Evolutionary conservation across 2,329 filamentous ascomycete genomes (phyloP).

Genomic region (Talaromyces piceae): DNA sequence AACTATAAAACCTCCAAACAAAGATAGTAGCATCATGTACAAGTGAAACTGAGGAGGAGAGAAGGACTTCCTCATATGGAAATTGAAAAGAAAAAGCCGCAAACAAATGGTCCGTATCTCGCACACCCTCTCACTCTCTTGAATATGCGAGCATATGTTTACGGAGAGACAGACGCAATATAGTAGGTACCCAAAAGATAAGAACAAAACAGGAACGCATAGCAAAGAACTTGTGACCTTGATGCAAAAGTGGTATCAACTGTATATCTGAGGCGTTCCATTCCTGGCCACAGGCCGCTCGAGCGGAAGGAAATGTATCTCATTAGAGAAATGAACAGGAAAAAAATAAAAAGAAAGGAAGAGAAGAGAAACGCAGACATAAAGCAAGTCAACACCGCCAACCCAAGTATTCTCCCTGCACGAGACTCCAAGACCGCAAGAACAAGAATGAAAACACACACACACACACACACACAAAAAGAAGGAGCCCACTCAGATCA

Average conservation of each 20-base stretch:
- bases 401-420: background rate
- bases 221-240: background rate
- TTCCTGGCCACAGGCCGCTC: background rate
- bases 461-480: too few species aligned
- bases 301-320: background rate
- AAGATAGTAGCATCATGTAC: background rate
- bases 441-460: too few species aligned
- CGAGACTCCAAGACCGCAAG: background rate
- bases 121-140: background rate
- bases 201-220: background rate
- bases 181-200: background rate
- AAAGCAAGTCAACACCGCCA: background rate
- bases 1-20: background rate
- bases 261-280: background rate
- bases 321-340: background rate
- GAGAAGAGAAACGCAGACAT: background rate
- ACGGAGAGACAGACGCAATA: background rate
- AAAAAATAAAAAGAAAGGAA: background rate
- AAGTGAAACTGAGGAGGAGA: background rate
- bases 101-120: background rate
- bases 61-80: too few species aligned
- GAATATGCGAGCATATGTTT: background rate
- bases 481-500: background rate
- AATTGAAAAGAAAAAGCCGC: background rate
- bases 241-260: constrained; percentile 7